These are phyloP conservation scores for Starmerella geochares DNA, from an alignment of 805 yeast species.

Conservation along the genomic window DNA sequence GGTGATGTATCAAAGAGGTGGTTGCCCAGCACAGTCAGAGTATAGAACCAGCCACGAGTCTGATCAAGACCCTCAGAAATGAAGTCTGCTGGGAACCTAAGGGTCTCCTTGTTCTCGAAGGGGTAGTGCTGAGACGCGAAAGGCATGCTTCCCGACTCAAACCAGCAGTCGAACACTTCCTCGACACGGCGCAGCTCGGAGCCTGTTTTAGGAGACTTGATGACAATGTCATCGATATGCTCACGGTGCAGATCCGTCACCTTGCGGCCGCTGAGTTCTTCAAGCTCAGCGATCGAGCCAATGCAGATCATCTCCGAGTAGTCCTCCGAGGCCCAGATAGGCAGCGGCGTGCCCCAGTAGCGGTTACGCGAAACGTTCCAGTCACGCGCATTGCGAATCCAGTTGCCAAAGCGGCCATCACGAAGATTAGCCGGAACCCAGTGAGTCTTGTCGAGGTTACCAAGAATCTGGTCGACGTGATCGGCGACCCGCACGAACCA, in stretches of 20 bases:
- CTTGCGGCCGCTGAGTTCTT: conserved; percentile 67
- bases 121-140: conserved; percentile 96
- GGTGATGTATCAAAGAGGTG: conserved; percentile 89
- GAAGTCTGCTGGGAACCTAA: conserved; percentile 91
- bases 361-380: conserved; percentile 98
- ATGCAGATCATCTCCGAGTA: conserved; percentile 84
- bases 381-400: conserved; percentile 98
- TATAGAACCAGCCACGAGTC: conserved; percentile 99
- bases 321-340: conserved; percentile 95
- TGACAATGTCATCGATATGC: conserved; percentile 77
- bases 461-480: conserved; percentile 78
- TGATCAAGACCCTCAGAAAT: conserved; percentile 98
- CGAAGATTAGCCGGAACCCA: conserved; percentile 92
- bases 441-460: conserved; percentile 70
- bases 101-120: conserved; percentile 64
- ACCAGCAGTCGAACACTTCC: conserved; percentile 99
- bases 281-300: conserved; percentile 82
- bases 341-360: conserved; percentile 99
- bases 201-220: conserved; percentile 84
- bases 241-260: conserved; percentile 94
- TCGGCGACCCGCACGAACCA: conserved; percentile 93
- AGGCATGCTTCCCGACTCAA: conserved; percentile 99
- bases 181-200: conserved; percentile 82
- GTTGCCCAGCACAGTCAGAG: conserved; percentile 89
- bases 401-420: conserved; percentile 91